These are phyloP conservation scores for Colletotrichum simmondsii DNA, from an alignment of 2,329 filamentous ascomycete genomes.

Conservation along the genomic window DNA sequence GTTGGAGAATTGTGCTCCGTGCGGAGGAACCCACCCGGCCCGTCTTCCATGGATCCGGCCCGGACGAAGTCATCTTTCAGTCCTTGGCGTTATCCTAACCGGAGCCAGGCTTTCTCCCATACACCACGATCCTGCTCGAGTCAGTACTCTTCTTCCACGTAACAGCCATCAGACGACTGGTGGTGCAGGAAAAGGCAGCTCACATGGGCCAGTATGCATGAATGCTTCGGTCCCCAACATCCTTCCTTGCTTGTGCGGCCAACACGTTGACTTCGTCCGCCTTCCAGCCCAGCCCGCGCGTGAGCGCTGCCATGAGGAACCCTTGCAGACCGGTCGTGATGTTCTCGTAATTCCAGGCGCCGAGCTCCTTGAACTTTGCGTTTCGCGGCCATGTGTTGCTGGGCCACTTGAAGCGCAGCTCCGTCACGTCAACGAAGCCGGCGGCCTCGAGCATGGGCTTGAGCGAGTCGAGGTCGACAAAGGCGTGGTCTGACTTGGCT, in stretches of 20 bases:
- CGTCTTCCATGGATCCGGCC: neutral
- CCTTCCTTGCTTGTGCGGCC: slow-evolving; percentile 38
- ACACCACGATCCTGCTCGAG: slow-evolving; percentile 26
- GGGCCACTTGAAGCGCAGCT: slow-evolving; percentile 47
- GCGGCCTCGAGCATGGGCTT: slow-evolving; percentile 39
- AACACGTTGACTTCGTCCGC: slow-evolving; percentile 43
- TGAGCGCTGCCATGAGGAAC: slow-evolving; percentile 49
- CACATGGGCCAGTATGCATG: slow-evolving; percentile 50
- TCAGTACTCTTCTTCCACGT: neutral
- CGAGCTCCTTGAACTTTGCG: slow-evolving; percentile 47
- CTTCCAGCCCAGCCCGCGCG: slow-evolving; percentile 48
- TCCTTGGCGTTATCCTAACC: neutral
- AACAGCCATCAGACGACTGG: neutral
- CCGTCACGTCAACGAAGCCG: slow-evolving; percentile 47
- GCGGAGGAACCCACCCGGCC: neutral
- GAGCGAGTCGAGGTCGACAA: slow-evolving; percentile 24
- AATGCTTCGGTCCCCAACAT: slow-evolving; percentile 39
- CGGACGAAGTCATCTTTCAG: no score
- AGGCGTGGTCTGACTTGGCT: slow-evolving; percentile 27
- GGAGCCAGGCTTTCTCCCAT: slow-evolving; percentile 16
- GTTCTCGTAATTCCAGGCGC: slow-evolving; percentile 46
- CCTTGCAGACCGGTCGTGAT: slow-evolving; percentile 46
- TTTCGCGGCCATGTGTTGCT: slow-evolving; percentile 50
- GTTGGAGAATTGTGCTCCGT: neutral
- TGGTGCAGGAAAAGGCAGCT: slow-evolving; percentile 30